These are phyloP conservation scores for Ustilago bromivora DNA, from an alignment of 1,284 basidiomycete species.

Conservation along the genomic window DNA sequence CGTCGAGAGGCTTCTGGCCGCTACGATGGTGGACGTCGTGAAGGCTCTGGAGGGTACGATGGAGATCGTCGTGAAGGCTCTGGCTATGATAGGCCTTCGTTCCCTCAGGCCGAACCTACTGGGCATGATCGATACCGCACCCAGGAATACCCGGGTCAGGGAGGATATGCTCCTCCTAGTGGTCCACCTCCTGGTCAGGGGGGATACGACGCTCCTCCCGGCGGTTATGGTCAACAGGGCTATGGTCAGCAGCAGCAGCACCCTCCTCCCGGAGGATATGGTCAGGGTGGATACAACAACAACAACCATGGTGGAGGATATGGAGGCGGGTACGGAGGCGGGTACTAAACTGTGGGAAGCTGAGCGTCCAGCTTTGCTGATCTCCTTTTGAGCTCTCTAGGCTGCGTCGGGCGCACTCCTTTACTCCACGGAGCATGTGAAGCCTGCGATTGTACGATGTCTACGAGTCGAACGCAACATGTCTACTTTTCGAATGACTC, in stretches of 20 bases:
- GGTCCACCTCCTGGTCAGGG: slow-evolving; percentile 28
- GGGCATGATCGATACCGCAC: slow-evolving; percentile 31
- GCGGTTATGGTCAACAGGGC: slow-evolving; percentile 10
- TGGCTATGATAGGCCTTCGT: slow-evolving; percentile 20
- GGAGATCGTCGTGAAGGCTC: slow-evolving; percentile 7
- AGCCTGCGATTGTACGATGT: background rate
- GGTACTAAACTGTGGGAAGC: slow-evolving; percentile 11
- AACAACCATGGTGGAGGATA: slow-evolving; percentile 21
- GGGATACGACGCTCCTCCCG: slow-evolving; percentile 25
- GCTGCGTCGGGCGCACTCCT: no score
- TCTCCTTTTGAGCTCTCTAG: background rate
- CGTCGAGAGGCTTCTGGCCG: slow-evolving; percentile 8
- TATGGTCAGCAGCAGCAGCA: slow-evolving; percentile 33
- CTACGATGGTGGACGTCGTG: slow-evolving; percentile 12
- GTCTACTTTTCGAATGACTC: no score
- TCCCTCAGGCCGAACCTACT: slow-evolving; percentile 44
- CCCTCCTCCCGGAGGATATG: slow-evolving; percentile 27
- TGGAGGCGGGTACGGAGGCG: slow-evolving; percentile 43
- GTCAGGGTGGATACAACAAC: slow-evolving; percentile 19
- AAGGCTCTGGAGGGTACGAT: slow-evolving; percentile 15
- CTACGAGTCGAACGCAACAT: no score
- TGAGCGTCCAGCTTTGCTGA: no score
- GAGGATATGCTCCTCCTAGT: slow-evolving; percentile 25
- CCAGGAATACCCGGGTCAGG: slow-evolving; percentile 9
- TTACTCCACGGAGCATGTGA: no score